Evolutionary conservation across 495 filamentous ascomycete genomes (phyloP).

Genomic region (Aspergillus sclerotioniger): DNA sequence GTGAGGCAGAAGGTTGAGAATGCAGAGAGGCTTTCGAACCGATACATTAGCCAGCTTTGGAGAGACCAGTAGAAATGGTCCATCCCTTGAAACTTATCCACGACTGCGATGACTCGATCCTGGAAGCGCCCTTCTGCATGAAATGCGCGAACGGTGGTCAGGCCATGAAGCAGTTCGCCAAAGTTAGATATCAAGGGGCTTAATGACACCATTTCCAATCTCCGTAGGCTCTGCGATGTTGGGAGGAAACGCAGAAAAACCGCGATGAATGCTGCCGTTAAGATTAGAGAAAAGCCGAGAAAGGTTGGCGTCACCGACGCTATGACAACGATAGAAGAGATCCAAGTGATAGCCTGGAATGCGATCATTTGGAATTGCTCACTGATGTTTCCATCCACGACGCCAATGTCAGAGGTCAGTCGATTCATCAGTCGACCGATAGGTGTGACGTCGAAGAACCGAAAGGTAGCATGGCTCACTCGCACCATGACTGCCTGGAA

Average conservation of each 20-base stretch:
- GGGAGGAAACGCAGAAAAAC: slow-evolving; percentile 75
- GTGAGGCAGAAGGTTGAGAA: slow-evolving; percentile 69
- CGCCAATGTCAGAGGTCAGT: slow-evolving; percentile 79
- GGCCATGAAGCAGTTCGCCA: slow-evolving; percentile 71
- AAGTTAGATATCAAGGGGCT: slow-evolving; percentile 85
- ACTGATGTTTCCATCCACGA: slow-evolving; percentile 76
- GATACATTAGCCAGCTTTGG: slow-evolving; percentile 76
- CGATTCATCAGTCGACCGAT: slow-evolving; percentile 85
- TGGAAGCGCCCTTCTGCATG: slow-evolving; percentile 72
- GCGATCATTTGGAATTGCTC: slow-evolving; percentile 63
- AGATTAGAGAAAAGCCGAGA: slow-evolving; percentile 62
- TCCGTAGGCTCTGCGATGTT: slow-evolving; percentile 74
- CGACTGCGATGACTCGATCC: slow-evolving; percentile 66
- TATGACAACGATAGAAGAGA: slow-evolving; percentile 70
- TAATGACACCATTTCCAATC: slow-evolving; percentile 80
- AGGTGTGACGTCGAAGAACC: slow-evolving; percentile 84
- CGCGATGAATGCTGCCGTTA: slow-evolving; percentile 61
- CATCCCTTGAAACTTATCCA: slow-evolving; percentile 85
- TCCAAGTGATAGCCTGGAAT: slow-evolving; percentile 64
- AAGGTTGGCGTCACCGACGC: slow-evolving; percentile 71
- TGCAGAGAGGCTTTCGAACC: slow-evolving; percentile 70
- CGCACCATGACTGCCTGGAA: slow-evolving; percentile 66
- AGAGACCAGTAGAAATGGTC: slow-evolving; percentile 91
- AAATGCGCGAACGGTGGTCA: slow-evolving; percentile 78
- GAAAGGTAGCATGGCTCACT: slow-evolving; percentile 76